phyloP scores from a whole-genome alignment of 73 alveolate genomes.

The Strombidium stylifer region DNA sequence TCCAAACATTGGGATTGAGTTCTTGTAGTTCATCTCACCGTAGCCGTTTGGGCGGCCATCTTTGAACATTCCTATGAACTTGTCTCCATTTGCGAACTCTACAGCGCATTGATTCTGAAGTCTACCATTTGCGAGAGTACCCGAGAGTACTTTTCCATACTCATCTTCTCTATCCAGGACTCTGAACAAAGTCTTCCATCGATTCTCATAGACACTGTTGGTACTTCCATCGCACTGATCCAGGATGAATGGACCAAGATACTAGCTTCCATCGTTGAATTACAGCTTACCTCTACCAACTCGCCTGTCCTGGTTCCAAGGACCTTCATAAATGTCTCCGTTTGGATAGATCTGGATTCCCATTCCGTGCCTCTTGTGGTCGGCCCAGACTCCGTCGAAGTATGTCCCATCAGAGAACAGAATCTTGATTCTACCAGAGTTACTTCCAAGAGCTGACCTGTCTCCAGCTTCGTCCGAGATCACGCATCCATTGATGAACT shows the following conservation, averaged over 20 bases:
- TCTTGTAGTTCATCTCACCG: slow-evolving; percentile 10
- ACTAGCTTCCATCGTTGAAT: slow-evolving; percentile 45
- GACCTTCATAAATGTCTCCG: slow-evolving; percentile 82
- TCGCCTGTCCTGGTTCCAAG: slow-evolving; percentile 57
- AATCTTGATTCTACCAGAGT: slow-evolving; percentile 15
- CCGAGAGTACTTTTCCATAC: slow-evolving; percentile 22
- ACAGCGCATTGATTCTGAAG: slow-evolving; percentile 17
- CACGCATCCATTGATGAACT: slow-evolving; percentile 25
- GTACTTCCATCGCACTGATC: slow-evolving; percentile 78
- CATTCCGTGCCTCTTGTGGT: slow-evolving; percentile 64
- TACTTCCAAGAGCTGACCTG: slow-evolving; percentile 20
- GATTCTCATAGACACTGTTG: slow-evolving; percentile 54
- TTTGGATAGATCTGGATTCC: slow-evolving; percentile 64
- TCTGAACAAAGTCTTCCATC: no score
- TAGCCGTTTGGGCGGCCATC: slow-evolving; percentile 42
- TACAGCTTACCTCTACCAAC: slow-evolving; percentile 66
- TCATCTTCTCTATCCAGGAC: slow-evolving; percentile 20
- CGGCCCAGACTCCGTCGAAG: slow-evolving; percentile 70
- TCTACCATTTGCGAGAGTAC: slow-evolving; percentile 30
- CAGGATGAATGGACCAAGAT: slow-evolving; percentile 71
- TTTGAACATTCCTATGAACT: slow-evolving; percentile 37
- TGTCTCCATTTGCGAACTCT: slow-evolving; percentile 30
- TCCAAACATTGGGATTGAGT: no score
- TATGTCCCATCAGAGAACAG: slow-evolving; percentile 66
- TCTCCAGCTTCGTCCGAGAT: no score